These are phyloP conservation scores for Neostapfia colusana DNA, from an alignment of 176 grass and related monocot genomes.

Conservation along the genomic window DNA sequence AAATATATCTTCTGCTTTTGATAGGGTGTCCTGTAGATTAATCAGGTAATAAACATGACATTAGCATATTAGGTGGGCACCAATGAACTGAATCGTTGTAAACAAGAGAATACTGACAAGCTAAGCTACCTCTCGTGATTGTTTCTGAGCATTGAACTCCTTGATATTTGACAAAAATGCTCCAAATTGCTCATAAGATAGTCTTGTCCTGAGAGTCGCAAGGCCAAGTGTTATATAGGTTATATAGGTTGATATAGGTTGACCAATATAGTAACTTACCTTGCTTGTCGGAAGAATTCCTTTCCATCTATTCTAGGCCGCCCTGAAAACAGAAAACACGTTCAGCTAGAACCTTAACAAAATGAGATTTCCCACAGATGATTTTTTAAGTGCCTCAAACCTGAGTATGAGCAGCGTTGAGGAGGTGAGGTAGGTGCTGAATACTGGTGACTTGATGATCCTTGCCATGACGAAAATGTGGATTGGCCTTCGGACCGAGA, in stretches of 20 bases:
- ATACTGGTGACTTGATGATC: constrained; percentile 64
- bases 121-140: constrained; percentile 65
- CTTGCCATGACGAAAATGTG: constrained; percentile 55
- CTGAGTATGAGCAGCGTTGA: constrained; percentile 63
- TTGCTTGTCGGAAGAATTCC: constrained; percentile 97
- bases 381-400: constrained; percentile 1
- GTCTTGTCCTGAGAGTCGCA: constrained; percentile 59
- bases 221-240: background rate
- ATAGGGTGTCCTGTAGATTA: constrained; percentile 67
- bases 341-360: constrained; percentile 19
- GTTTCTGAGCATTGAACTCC: constrained; percentile 87
- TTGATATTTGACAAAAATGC: constrained; percentile 91
- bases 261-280: constrained; percentile 48
- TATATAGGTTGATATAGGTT: constrained; percentile 10
- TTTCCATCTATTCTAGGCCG: constrained; percentile 82
- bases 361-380: too few species aligned
- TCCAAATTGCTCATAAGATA: constrained; percentile 92
- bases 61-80: constrained; percentile 11
- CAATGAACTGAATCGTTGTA: background rate
- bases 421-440: constrained; percentile 78
- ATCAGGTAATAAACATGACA: constrained; percentile 3
- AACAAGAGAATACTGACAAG: constrained; percentile 7
- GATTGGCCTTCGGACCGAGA: constrained; percentile 46
- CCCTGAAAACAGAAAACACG: constrained; percentile 43
- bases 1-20: constrained; percentile 92